Evolutionary conservation across 1,139 yeast species (phyloP).

Genomic region (Scheffersomyces quercinus): DNA sequence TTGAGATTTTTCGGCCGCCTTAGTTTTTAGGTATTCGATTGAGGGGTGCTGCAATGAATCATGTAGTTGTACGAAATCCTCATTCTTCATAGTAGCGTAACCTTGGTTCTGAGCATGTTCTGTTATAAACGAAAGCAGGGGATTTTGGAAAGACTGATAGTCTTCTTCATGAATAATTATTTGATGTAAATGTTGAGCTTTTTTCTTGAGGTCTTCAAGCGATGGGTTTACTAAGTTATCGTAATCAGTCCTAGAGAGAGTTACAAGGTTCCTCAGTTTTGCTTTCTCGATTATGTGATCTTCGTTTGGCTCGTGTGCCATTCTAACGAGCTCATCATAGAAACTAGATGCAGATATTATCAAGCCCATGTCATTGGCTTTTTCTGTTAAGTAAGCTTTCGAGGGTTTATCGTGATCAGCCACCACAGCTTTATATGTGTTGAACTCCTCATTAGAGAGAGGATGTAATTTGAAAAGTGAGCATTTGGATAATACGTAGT

Average conservation of each 20-base stretch:
- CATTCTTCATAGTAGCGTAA: slow-evolving; percentile 11
- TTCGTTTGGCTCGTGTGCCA: slow-evolving; percentile 23
- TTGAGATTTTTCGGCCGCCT: neutral
- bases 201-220: slow-evolving; percentile 1
- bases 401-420: slow-evolving; percentile 33
- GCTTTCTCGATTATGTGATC: slow-evolving; percentile 18
- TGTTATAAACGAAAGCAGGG: no score
- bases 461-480: slow-evolving; percentile 24
- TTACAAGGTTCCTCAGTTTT: slow-evolving; percentile 5
- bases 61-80: slow-evolving; percentile 9
- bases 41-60: slow-evolving; percentile 10
- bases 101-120: slow-evolving; percentile 14
- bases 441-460: slow-evolving; percentile 23
- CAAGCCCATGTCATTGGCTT: slow-evolving; percentile 33
- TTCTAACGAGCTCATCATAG: slow-evolving; percentile 29
- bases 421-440: slow-evolving; percentile 20
- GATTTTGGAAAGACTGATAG: neutral
- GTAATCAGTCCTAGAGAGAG: slow-evolving; percentile 5
- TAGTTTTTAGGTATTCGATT: slow-evolving; percentile 3
- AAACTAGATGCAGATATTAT: slow-evolving; percentile 30
- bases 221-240: slow-evolving; percentile 6
- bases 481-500: slow-evolving; percentile 28
- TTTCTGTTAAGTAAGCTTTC: slow-evolving; percentile 18
- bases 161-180: slow-evolving; percentile 1
- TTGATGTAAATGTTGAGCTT: slow-evolving; percentile 1